Conservation (phyloP, 768 basidiomycete species). For the Boletales sp. region DNA sequence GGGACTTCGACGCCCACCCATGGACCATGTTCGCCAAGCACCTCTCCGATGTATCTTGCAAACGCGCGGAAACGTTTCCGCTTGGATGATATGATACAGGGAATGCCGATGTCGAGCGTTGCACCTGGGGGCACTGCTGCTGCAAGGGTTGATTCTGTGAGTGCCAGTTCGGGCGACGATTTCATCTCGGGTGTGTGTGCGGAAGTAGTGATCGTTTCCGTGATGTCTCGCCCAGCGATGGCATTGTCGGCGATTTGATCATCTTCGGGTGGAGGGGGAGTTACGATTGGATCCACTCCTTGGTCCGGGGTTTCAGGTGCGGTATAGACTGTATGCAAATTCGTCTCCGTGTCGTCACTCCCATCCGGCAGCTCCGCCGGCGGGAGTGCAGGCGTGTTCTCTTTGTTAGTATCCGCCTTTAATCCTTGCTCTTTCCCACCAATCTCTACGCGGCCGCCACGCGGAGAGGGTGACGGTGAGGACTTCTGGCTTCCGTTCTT, state of each 20-base stretch:
- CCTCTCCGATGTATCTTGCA: slow-evolving; percentile 85
- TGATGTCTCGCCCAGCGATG: slow-evolving; percentile 21
- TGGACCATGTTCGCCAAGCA: slow-evolving; percentile 73
- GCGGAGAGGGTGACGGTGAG: slow-evolving; percentile 14
- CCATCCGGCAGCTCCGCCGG: slow-evolving; percentile 34
- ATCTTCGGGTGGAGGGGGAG: slow-evolving; percentile 12
- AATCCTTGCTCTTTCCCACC: slow-evolving; percentile 33
- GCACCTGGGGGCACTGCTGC: slow-evolving; percentile 43
- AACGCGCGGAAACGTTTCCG: slow-evolving; percentile 82
- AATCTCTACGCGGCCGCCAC: slow-evolving; percentile 13
- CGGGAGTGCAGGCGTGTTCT: slow-evolving; percentile 9
- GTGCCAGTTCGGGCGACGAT: slow-evolving; percentile 12
- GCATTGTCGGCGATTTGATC: slow-evolving; percentile 15
- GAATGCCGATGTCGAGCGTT: slow-evolving; percentile 82
- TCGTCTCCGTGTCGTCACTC: slow-evolving; percentile 36
- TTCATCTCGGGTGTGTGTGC: slow-evolving; percentile 18
- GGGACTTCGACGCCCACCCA: slow-evolving; percentile 95
- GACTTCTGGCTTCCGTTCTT: slow-evolving; percentile 15
- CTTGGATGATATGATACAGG: slow-evolving; percentile 84
- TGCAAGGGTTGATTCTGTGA: slow-evolving; percentile 25
- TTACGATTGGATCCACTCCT: slow-evolving; percentile 4
- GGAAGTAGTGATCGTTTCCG: slow-evolving; percentile 26
- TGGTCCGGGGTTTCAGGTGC: slow-evolving; percentile 14
- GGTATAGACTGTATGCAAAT: slow-evolving; percentile 18
- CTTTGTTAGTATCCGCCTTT: slow-evolving; percentile 26